Conservation (phyloP, 2,329 filamentous ascomycete genomes). For the Akanthomyces uredinophilus region DNA sequence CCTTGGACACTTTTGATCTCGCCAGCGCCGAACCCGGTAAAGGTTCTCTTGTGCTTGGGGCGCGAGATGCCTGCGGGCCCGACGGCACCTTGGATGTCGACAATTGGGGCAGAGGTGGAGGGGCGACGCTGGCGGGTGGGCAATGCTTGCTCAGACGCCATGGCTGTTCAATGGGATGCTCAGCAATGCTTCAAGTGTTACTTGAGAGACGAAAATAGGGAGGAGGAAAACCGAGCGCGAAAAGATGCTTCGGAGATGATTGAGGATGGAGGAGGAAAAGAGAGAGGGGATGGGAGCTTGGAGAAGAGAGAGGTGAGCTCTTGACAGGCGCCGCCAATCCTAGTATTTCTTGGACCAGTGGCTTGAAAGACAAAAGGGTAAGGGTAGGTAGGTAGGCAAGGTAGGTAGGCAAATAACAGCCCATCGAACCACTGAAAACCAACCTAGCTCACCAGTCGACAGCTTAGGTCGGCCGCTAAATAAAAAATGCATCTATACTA, state of each 20-base stretch:
- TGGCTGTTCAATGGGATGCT: constrained; percentile 15
- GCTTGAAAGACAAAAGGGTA: neutral
- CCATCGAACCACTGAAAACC: constrained; percentile 1
- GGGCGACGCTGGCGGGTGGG: constrained; percentile 70
- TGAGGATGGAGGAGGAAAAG: neutral
- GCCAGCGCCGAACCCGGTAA: constrained; percentile 81
- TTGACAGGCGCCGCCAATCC: neutral
- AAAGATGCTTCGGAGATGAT: neutral
- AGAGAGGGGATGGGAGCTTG: neutral
- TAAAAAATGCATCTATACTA: neutral
- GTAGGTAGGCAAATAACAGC: neutral
- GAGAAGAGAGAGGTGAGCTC: neutral
- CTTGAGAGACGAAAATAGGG: neutral
- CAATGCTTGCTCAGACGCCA: constrained; percentile 34
- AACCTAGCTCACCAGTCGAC: neutral
- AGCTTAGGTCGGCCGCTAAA: neutral
- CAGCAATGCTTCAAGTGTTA: neutral
- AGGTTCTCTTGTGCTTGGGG: constrained; percentile 96
- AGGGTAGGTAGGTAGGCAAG: neutral
- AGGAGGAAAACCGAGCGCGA: neutral
- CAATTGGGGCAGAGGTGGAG: constrained; percentile 75
- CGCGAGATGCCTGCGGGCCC: constrained; percentile 79
- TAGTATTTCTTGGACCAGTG: neutral
- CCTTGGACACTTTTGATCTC: constrained; percentile 95
- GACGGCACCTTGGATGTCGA: constrained; percentile 79